Conservation (phyloP, 2,329 filamentous ascomycete genomes). For the Colletotrichum incanum region DNA sequence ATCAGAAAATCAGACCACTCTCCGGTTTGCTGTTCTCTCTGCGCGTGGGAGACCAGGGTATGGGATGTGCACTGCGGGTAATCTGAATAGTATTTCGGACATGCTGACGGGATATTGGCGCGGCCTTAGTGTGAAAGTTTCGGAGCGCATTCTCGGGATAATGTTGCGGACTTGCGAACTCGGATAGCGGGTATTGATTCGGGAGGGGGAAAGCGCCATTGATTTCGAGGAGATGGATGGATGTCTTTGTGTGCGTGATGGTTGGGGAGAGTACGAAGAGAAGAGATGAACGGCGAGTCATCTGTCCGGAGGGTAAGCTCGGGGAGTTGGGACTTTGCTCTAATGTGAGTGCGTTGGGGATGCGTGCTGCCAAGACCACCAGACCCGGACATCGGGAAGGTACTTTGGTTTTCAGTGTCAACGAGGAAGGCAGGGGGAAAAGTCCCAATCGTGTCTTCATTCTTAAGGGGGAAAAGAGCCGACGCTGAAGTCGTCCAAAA, state of each 20-base stretch:
- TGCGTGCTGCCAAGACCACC: conserved; percentile 7
- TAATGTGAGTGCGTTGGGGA: neutral
- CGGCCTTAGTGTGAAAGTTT: neutral
- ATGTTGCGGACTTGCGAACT: neutral
- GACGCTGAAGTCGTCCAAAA: neutral
- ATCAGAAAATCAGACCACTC: conserved; percentile 9
- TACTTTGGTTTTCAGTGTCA: neutral
- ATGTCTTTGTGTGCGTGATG: neutral
- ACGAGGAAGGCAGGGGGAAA: neutral
- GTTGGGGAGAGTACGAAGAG: neutral
- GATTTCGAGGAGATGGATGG: neutral
- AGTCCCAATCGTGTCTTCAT: conserved; percentile 34
- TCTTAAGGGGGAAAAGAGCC: conserved; percentile 7
- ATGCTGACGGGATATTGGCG: neutral
- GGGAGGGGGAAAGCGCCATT: no score
- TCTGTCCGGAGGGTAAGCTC: conserved; percentile 1
- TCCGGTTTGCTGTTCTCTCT: neutral
- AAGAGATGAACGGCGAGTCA: neutral
- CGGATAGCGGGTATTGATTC: neutral
- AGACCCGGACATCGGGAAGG: neutral
- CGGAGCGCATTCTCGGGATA: neutral
- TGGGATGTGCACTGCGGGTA: conserved; percentile 1
- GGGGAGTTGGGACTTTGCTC: neutral
- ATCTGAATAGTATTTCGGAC: neutral
- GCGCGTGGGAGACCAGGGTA: neutral